A percentile compares a stretch with the other conserved stretches of the same genome.
phyloP scores from a whole-genome alignment of 768 basidiomycete species.

The Calocybe gangraenosa region DNA sequence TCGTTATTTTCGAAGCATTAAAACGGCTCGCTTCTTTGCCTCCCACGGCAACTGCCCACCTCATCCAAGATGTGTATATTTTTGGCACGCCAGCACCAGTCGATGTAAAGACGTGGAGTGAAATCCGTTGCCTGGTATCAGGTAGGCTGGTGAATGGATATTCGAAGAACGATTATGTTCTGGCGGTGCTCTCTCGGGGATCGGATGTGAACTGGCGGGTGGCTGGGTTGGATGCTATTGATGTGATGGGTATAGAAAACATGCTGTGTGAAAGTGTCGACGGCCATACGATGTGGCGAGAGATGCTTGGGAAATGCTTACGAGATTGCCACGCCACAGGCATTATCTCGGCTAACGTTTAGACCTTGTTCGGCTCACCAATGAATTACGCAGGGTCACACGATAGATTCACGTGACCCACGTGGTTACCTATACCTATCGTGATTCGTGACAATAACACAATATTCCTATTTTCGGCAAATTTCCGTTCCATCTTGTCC shows the following conservation, averaged over 20 bases:
- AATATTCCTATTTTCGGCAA: slow-evolving; percentile 1
- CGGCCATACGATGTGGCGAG: slow-evolving; percentile 48
- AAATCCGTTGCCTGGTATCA: slow-evolving; percentile 42
- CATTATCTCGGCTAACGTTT: slow-evolving; percentile 28
- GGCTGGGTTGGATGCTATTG: slow-evolving; percentile 45
- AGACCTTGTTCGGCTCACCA: slow-evolving; percentile 1
- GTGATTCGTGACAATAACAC: not conserved
- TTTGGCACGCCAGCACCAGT: slow-evolving; percentile 47
- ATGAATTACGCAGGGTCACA: not conserved
- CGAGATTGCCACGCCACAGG: slow-evolving; percentile 35
- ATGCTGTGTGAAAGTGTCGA: slow-evolving; percentile 41
- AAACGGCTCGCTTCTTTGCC: slow-evolving; percentile 41
- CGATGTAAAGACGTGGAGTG: slow-evolving; percentile 38
- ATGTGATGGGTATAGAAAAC: slow-evolving; percentile 50
- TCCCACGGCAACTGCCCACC: slow-evolving; percentile 37
- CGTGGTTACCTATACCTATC: slow-evolving; percentile 2
- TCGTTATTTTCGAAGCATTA: slow-evolving; percentile 55
- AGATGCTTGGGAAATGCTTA: slow-evolving; percentile 43
- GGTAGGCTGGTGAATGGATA: slow-evolving; percentile 56
- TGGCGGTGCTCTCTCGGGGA: slow-evolving; percentile 47
- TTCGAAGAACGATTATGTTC: slow-evolving; percentile 46
- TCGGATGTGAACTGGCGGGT: slow-evolving; percentile 45
- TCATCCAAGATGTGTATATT: slow-evolving; percentile 52
- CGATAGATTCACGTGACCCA: slow-evolving; percentile 9
- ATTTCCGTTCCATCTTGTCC: not conserved